A percentile compares a stretch with the other conserved stretches of the same genome.
Evolutionary conservation across 495 filamentous ascomycete genomes (phyloP).

Genomic region (Penicillium canescens): DNA sequence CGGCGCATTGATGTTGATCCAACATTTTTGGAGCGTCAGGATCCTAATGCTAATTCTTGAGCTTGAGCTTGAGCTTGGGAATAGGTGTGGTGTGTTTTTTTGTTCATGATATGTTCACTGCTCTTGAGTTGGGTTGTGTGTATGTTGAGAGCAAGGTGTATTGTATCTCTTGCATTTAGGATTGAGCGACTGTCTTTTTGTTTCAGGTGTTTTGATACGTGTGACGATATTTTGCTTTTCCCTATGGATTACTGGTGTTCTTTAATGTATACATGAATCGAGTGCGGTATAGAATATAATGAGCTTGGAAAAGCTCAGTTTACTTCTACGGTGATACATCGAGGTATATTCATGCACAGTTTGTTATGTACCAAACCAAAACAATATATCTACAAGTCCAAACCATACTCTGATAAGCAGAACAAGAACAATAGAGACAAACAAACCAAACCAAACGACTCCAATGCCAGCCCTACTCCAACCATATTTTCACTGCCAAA

Average conservation of each 20-base stretch:
- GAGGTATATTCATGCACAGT: background rate
- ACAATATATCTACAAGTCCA: too few relatives aligned
- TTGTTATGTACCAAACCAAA: background rate
- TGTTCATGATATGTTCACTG: background rate
- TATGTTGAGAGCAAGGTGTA: background rate
- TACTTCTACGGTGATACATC: too few relatives aligned
- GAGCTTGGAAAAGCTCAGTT: too few relatives aligned
- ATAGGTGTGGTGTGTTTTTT: background rate
- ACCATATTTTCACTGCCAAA: background rate
- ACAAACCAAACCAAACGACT: too few relatives aligned
- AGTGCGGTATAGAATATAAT: too few relatives aligned
- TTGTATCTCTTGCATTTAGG: slow-evolving; percentile 6
- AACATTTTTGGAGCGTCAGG: slow-evolving; percentile 81
- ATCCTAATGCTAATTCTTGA: slow-evolving; percentile 35
- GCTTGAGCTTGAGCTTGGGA: slow-evolving; percentile 1
- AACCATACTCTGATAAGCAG: too few relatives aligned
- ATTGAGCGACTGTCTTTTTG: slow-evolving; percentile 1
- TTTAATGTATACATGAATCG: background rate
- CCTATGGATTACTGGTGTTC: background rate
- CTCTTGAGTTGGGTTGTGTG: background rate
- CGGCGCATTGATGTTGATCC: slow-evolving; percentile 82
- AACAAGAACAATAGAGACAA: too few relatives aligned
- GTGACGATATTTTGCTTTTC: slow-evolving; percentile 3
- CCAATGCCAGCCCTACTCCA: too few relatives aligned
- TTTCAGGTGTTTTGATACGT: slow-evolving; percentile 1